phyloP scores from a whole-genome alignment of 805 yeast genomes.

The Cyberlindnera veronae region DNA sequence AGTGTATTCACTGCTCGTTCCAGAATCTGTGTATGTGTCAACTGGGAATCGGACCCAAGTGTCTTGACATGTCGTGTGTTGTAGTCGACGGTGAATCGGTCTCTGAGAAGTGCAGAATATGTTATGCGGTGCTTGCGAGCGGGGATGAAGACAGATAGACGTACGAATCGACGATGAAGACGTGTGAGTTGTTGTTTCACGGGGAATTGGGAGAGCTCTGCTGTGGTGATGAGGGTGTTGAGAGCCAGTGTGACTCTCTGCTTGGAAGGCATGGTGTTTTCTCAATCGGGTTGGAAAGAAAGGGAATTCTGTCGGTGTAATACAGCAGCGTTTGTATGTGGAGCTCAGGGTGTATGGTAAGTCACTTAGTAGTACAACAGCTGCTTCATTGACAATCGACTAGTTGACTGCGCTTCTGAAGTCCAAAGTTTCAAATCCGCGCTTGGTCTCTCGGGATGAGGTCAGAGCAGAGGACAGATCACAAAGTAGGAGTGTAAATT shows the following conservation, averaged over 20 bases:
- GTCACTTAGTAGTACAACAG: neutral
- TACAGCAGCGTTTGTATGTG: no score
- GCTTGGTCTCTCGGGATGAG: no score
- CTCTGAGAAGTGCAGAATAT: conserved; percentile 1
- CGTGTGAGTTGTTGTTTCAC: conserved; percentile 1
- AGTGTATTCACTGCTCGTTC: conserved; percentile 11
- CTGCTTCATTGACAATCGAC: neutral
- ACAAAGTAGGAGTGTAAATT: no score
- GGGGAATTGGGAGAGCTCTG: conserved; percentile 1
- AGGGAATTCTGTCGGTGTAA: no score
- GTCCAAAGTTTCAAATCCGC: no score
- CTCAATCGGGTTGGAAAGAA: no score
- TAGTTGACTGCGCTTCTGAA: no score
- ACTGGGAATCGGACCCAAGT: neutral
- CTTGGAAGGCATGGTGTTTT: neutral
- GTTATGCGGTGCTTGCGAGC: neutral
- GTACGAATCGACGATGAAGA: conserved; percentile 3
- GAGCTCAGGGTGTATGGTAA: no score
- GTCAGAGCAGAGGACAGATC: no score
- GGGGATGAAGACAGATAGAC: conserved; percentile 4
- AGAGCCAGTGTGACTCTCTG: neutral
- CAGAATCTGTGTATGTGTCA: neutral
- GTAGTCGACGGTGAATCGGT: conserved; percentile 7
- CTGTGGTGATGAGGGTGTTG: neutral
- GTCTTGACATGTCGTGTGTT: conserved; percentile 1